These are phyloP conservation scores for Ophiosphaerella narmari DNA, from an alignment of 2,329 filamentous ascomycete genomes.

Conservation along the genomic window DNA sequence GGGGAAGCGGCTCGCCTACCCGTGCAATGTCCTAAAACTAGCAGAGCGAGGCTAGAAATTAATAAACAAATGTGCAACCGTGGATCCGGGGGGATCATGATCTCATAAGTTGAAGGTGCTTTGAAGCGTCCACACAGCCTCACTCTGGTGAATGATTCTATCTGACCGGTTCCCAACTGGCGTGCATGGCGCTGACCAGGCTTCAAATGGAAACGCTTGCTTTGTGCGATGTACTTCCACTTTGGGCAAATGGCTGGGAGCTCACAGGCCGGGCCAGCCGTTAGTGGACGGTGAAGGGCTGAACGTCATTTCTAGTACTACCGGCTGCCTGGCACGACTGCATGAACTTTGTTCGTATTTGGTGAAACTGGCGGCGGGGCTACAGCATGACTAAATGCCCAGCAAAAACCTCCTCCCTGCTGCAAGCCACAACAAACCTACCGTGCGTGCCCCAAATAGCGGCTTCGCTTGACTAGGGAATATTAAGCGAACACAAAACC, in stretches of 20 bases:
- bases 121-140: background rate
- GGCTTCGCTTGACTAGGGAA: too few relatives aligned
- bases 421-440: too few relatives aligned
- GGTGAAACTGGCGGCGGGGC: background rate
- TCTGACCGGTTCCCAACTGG: too few relatives aligned
- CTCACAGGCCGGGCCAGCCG: background rate
- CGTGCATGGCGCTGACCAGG: background rate
- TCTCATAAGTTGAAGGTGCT: too few relatives aligned
- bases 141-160: background rate
- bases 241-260: background rate
- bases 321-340: conserved; percentile 3
- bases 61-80: too few relatives aligned
- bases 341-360: background rate
- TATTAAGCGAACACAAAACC: too few relatives aligned
- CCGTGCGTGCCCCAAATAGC: too few relatives aligned
- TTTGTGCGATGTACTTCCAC: background rate
- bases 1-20: background rate
- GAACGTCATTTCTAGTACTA: background rate
- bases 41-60: too few relatives aligned
- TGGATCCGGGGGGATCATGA: too few relatives aligned
- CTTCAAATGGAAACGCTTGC: background rate
- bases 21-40: background rate
- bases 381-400: too few relatives aligned
- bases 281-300: background rate
- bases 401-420: too few relatives aligned